Evolutionary conservation across 805 yeast species (phyloP).

Genomic region (Metschnikowia aberdeeniae): DNA sequence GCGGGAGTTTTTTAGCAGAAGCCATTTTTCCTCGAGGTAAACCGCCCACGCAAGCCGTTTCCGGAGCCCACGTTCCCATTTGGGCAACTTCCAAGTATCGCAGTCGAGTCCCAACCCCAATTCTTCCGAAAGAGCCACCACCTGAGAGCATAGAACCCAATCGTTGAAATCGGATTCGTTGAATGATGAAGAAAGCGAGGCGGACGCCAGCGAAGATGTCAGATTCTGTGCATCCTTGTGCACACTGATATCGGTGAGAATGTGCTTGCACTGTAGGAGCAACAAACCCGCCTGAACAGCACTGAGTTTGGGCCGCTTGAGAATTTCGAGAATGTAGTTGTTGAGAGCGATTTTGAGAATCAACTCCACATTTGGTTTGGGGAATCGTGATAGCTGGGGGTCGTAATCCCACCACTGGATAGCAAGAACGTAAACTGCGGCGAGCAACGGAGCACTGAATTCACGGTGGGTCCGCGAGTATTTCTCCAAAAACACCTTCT

Average conservation of each 20-base stretch:
- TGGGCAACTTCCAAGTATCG: slow-evolving; percentile 84
- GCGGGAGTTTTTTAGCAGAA: slow-evolving; percentile 71
- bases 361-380: slow-evolving; percentile 69
- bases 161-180: slow-evolving; percentile 52
- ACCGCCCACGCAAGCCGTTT: slow-evolving; percentile 95
- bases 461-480: slow-evolving; percentile 88
- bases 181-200: slow-evolving; percentile 17
- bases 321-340: slow-evolving; percentile 68
- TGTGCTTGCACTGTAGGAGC: slow-evolving; percentile 60
- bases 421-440: slow-evolving; percentile 86
- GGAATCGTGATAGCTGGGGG: slow-evolving; percentile 66
- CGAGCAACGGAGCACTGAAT: slow-evolving; percentile 84
- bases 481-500: slow-evolving; percentile 86
- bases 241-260: slow-evolving; percentile 16
- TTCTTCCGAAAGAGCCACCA: slow-evolving; percentile 85
- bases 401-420: slow-evolving; percentile 94
- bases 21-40: slow-evolving; percentile 89
- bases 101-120: slow-evolving; percentile 90
- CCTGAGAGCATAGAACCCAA: slow-evolving; percentile 84
- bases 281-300: slow-evolving; percentile 88
- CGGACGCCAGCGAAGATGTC: slow-evolving; percentile 13
- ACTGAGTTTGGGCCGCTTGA: slow-evolving; percentile 83
- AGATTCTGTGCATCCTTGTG: slow-evolving; percentile 11
- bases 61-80: slow-evolving; percentile 91
- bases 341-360: slow-evolving; percentile 51